phyloP scores from a whole-genome alignment of 805 yeast species.

The Soucietia sequanensis region DNA sequence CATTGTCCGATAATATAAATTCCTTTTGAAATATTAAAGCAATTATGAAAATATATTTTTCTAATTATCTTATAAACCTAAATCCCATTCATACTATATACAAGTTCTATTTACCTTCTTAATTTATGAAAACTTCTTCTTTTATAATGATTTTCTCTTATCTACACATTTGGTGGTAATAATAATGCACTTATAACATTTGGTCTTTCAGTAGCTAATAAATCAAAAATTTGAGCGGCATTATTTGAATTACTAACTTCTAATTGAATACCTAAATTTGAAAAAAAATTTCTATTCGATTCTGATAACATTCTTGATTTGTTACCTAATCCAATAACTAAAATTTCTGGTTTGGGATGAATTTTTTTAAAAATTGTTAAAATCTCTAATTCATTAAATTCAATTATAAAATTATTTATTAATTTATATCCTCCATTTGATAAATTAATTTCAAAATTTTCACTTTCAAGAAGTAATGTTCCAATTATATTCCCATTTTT shows the following conservation, averaged over 20 bases:
- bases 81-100: too few species aligned
- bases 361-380: slow-evolving; percentile 51
- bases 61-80: too few species aligned
- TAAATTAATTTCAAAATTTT: slow-evolving; percentile 60
- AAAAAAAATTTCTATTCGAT: slow-evolving; percentile 47
- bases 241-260: slow-evolving; percentile 63
- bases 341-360: slow-evolving; percentile 75
- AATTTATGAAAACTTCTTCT: too few species aligned
- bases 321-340: slow-evolving; percentile 70
- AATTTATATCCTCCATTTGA: slow-evolving; percentile 43
- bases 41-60: too few species aligned
- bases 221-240: slow-evolving; percentile 69
- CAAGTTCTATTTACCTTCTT: too few species aligned
- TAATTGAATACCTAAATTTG: slow-evolving; percentile 62
- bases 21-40: too few species aligned
- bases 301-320: slow-evolving; percentile 62
- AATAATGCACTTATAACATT: slow-evolving; percentile 69
- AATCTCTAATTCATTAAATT: slow-evolving; percentile 40
- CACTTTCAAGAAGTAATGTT: slow-evolving; percentile 52
- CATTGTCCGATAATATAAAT: too few species aligned
- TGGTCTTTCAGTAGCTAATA: slow-evolving; percentile 79
- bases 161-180: slow-evolving; percentile 64
- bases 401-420: slow-evolving; percentile 52
- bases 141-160: too few species aligned
- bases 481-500: slow-evolving; percentile 41